phyloP scores from a whole-genome alignment of 139 green algal species.

The Closterium sp. region DNA sequence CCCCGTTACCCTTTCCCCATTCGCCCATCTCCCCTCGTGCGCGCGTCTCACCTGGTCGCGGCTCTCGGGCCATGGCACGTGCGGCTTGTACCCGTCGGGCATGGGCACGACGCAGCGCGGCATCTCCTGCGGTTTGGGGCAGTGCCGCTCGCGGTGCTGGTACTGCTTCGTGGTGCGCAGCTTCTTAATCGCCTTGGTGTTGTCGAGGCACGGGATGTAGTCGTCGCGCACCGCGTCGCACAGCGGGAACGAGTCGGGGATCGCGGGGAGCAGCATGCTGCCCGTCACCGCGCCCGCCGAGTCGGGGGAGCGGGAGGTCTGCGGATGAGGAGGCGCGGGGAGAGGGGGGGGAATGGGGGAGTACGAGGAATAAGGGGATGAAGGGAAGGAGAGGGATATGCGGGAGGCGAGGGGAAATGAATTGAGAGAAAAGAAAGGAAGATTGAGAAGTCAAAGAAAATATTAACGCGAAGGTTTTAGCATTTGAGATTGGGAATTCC shows the following conservation, averaged over 20 bases:
- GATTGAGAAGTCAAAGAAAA: not conserved
- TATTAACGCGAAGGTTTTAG: too few species aligned
- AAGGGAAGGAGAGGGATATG: not conserved
- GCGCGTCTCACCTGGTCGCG: slow-evolving; percentile 15
- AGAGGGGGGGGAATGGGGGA: too few species aligned
- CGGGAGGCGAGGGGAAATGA: not conserved
- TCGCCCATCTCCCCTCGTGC: not conserved
- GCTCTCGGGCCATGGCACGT: slow-evolving; percentile 39
- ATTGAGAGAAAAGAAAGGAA: too few species aligned
- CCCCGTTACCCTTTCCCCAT: not conserved
- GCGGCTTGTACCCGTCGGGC: slow-evolving; percentile 28
- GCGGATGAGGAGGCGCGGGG: not conserved
- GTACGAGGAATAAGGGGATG: too few species aligned
- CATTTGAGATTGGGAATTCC: too few species aligned
- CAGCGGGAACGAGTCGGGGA: not conserved
- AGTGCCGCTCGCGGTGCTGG: slow-evolving; percentile 35
- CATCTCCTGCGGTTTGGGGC: slow-evolving; percentile 11
- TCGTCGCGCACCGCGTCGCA: slow-evolving; percentile 17
- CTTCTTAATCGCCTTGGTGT: slow-evolving; percentile 11
- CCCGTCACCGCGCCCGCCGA: not conserved
- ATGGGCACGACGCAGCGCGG: slow-evolving; percentile 29
- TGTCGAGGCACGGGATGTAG: slow-evolving; percentile 40
- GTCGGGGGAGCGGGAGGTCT: not conserved
- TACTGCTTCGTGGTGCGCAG: slow-evolving; percentile 11
- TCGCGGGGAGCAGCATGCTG: not conserved